Conservation (phyloP, 2,329 filamentous ascomycete genomes). For the Pezizomycotina sp. region DNA sequence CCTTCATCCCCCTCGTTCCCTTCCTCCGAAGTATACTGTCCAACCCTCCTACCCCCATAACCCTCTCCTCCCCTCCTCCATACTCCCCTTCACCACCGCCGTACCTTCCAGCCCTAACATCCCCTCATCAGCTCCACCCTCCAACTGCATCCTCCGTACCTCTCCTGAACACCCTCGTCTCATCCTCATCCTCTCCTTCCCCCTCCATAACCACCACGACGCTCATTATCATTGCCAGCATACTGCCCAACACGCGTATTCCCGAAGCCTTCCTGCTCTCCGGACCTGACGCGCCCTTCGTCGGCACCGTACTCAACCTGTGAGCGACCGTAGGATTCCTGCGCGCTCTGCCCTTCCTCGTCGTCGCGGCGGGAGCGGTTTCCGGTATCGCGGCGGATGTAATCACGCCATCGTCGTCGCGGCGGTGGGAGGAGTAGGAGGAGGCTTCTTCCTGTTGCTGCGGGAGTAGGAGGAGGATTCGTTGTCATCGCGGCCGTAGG, state of each 20-base stretch:
- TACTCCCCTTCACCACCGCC: no score
- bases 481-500: slow-evolving; percentile 6
- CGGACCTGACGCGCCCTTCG: slow-evolving; percentile 23
- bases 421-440: neutral
- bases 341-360: slow-evolving; percentile 5
- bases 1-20: no score
- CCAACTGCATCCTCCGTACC: slow-evolving; percentile 7
- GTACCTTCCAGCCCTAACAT: no score
- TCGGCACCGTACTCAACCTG: slow-evolving; percentile 7
- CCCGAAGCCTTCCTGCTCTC: no score
- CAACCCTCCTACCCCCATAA: no score
- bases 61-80: no score
- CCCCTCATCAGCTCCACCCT: no score
- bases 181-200: slow-evolving; percentile 20
- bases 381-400: neutral
- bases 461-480: slow-evolving; percentile 1
- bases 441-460: slow-evolving; percentile 6
- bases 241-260: slow-evolving; percentile 20
- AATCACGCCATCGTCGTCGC: neutral
- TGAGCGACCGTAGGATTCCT: neutral
- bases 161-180: slow-evolving; percentile 24
- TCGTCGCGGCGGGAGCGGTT: slow-evolving; percentile 1
- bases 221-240: slow-evolving; percentile 19
- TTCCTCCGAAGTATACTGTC: no score
- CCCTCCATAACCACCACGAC: slow-evolving; percentile 18